Percentiles rank a stretch among this genome's conserved stretches.
phyloP scores from a whole-genome alignment of 1,139 yeast species.

The Yamadazyma mexicana region DNA sequence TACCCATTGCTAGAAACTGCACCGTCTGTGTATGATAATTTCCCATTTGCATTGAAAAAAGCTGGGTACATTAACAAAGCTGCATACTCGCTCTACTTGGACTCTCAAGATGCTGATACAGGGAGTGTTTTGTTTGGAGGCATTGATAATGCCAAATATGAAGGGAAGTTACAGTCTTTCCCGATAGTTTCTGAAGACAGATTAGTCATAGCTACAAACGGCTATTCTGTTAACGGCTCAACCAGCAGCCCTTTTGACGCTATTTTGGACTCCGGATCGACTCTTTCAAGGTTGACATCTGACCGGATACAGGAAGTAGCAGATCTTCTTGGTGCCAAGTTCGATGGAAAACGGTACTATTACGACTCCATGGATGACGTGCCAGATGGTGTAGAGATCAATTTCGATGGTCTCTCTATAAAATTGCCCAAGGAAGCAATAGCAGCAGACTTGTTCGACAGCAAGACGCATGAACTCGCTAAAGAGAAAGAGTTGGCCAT shows the following conservation, averaged over 20 bases:
- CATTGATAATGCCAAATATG: constrained; percentile 46
- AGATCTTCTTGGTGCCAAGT: constrained; percentile 8
- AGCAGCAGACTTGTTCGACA: too few relatives aligned
- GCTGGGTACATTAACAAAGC: constrained; percentile 25
- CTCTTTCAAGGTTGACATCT: constrained; percentile 27
- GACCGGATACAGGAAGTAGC: constrained; percentile 20
- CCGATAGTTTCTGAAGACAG: constrained; percentile 19
- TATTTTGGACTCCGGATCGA: constrained; percentile 27
- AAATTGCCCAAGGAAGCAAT: constrained; percentile 21
- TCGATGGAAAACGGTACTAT: constrained; percentile 4
- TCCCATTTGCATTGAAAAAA: constrained; percentile 26
- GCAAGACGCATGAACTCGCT: too few relatives aligned
- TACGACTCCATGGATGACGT: constrained; percentile 7
- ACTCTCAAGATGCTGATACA: constrained; percentile 18
- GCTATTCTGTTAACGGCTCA: too few relatives aligned
- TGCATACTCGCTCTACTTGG: constrained; percentile 36
- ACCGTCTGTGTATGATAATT: constrained; percentile 19
- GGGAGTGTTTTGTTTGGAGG: constrained; percentile 52
- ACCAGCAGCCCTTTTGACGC: too few relatives aligned
- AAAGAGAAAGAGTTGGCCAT: too few relatives aligned
- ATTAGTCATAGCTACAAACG: too few relatives aligned
- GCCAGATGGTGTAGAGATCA: constrained; percentile 19
- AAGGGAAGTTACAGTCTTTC: constrained; percentile 5
- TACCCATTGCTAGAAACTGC: constrained; percentile 5
- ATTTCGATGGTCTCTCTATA: constrained; percentile 33